Evolutionary conservation across 345 rosid genomes (phyloP).

Genomic region (Nasturtium officinale): DNA sequence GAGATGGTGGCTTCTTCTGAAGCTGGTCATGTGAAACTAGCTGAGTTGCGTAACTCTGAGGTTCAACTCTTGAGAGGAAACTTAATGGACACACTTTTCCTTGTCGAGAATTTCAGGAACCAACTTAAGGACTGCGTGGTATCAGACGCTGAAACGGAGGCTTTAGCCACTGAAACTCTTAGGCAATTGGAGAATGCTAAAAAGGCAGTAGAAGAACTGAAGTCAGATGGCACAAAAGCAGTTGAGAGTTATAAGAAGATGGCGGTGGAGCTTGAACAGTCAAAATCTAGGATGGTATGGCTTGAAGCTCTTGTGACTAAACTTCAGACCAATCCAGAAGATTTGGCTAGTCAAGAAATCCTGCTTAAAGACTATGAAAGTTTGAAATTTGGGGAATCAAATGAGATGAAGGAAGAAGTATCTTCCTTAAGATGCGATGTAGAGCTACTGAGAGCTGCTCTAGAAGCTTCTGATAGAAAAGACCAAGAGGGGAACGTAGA

Average conservation of each 20-base stretch:
- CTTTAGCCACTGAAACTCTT: slow-evolving; percentile 70
- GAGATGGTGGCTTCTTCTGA: slow-evolving; percentile 65
- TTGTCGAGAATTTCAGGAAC: slow-evolving; percentile 73
- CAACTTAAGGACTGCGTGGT: slow-evolving; percentile 73
- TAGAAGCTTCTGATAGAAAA: slow-evolving; percentile 47
- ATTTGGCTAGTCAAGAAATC: slow-evolving; percentile 23
- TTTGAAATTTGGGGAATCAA: slow-evolving; percentile 44
- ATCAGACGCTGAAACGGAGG: slow-evolving; percentile 77
- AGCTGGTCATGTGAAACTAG: slow-evolving; percentile 54
- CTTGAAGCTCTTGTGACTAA: slow-evolving; percentile 59
- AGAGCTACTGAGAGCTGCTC: slow-evolving; percentile 52
- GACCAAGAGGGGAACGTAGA: slow-evolving; percentile 29
- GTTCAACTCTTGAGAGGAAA: slow-evolving; percentile 67
- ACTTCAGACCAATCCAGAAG: slow-evolving; percentile 42
- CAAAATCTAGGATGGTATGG: slow-evolving; percentile 55
- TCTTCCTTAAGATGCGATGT: slow-evolving; percentile 59
- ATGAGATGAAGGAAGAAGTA: slow-evolving; percentile 56
- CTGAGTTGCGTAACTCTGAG: slow-evolving; percentile 60
- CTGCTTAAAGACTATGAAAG: slow-evolving; percentile 42
- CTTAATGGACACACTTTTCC: slow-evolving; percentile 60
- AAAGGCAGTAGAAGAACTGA: slow-evolving; percentile 63
- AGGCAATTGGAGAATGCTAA: slow-evolving; percentile 76
- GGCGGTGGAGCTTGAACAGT: slow-evolving; percentile 65
- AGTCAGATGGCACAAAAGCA: slow-evolving; percentile 61
- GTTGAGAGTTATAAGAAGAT: slow-evolving; percentile 63